These are phyloP conservation scores for Calcarisporium arbuscula DNA, from an alignment of 2,329 filamentous ascomycete genomes.

Conservation along the genomic window DNA sequence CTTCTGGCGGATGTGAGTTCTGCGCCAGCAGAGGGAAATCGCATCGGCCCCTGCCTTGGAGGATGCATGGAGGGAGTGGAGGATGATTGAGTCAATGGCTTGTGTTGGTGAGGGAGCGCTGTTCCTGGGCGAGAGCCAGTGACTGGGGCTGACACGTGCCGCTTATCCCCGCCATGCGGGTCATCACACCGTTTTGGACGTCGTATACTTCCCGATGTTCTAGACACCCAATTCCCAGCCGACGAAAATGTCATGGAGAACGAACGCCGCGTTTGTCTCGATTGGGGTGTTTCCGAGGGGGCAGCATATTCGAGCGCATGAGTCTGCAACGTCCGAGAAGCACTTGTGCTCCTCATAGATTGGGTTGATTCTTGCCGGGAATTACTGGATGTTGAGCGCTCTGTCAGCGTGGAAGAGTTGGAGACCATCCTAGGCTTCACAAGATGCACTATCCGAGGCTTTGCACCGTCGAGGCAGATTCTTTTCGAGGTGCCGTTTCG, in stretches of 20 bases:
- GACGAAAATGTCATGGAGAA: constrained; percentile 55
- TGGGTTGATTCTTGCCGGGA: too few species aligned
- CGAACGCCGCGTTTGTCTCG: constrained; percentile 44
- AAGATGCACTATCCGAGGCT: constrained; percentile 22
- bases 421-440: constrained; percentile 32
- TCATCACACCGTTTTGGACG: constrained; percentile 45
- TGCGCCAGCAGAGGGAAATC: constrained; percentile 9
- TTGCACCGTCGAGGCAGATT: constrained; percentile 17
- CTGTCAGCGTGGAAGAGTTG: constrained; percentile 14
- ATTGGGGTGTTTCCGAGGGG: constrained; percentile 32
- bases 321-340: too few species aligned
- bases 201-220: constrained; percentile 47
- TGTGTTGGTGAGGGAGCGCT: too few species aligned
- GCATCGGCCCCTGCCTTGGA: constrained; percentile 17
- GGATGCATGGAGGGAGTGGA: too few species aligned
- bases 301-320: too few species aligned
- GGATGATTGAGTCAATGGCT: too few species aligned
- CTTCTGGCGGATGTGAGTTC: constrained; percentile 28
- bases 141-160: constrained; percentile 48
- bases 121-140: too few species aligned
- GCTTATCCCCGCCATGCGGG: constrained; percentile 35
- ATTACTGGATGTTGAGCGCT: constrained; percentile 7
- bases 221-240: constrained; percentile 49
- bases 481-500: constrained; percentile 19
- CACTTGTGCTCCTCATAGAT: too few species aligned